Base-by-base conservation (phyloP, 306 rosid species). In the Cucurbita ficifolia region DNA sequence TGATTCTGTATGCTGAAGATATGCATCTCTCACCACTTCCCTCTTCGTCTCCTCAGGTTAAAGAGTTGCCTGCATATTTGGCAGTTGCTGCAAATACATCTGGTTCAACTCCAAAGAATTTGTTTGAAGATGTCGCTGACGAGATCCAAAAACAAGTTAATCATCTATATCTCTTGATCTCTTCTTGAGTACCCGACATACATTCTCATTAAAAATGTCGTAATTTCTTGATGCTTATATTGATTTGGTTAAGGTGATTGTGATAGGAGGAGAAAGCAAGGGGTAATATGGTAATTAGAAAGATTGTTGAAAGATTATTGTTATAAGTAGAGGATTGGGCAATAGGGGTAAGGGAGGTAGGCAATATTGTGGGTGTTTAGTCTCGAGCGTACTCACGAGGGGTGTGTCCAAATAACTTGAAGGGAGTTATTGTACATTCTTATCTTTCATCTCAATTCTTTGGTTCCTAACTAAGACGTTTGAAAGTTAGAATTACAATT, bases 31-130 rank as follows among this genome's bases (percentile, higher is more conserved):
- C 35, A 67, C 70, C 50, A 75, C 45, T 8, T 6, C 18, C n/a
- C 58, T 21, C 19, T 17, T 35, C 11, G 17, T 71, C 75, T 35
- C 45, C 79, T 72, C 78, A 90, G 97, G 86, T 88, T 55, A 93
- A 88, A 76, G 98, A 93, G 79, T 75, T 87, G 71, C 96, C 86
- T 74, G 83, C 89, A 59, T 92, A 88, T 82, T 10, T 79, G 59
- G 98, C 91, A 38, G 96, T 86, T 72, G 87, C 89, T 55, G 85
- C 93, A 81, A 92, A 92, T 81, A 87, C 85, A 60, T 87, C 96
- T 10, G 98, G 98, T 74, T 86, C 96, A 81, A 92, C 93, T 77
- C 84, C 98, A 13, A 92, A 92, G 77, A 96, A 90, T 75, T 82
- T 92, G 74, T 92, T 87, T 76, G 96, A 88, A 82, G 98, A 90